Base-by-base conservation (phyloP, 441 rosid species). In the Rhodomyrtus psidioides region DNA sequence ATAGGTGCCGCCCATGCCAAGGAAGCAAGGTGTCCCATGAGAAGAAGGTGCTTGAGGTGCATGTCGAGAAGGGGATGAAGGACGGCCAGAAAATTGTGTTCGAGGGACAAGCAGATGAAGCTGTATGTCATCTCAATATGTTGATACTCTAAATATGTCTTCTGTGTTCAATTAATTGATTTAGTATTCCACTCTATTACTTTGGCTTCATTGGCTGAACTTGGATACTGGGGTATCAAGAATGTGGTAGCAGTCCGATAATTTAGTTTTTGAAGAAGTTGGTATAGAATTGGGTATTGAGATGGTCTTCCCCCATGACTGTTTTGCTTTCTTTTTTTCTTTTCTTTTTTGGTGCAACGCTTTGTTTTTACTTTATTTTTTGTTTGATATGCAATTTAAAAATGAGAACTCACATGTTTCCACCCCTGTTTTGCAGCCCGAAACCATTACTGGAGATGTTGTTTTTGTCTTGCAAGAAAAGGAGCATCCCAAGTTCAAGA, bases 51-150 rank as follows among this genome's bases (percentile, higher is more conserved):
- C 53, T 91, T 27, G 91, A 90, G 70, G 93, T 90, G 55, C 88
- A 89, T 56, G 84, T 91, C 9, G 93, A 91, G 76, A 91, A 90
- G 60, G 93, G 93, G 59, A 91, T 91, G 93, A 86, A 82, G 51
- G 83, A 88, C 82, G 88, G 87, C 51, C 90, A 91, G 59, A 89
- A 91, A 83, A 83, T 91, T 59, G 86, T 76, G 42, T 89, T 85
- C 1, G 56, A 79, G 49, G 87, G 87, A 26, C 83, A 90, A 87
- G 93, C 93, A 85, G 90, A 90, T 85, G 91, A 91, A 86, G 92
- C 93, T 6, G 86, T 84, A 60, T 54, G 83, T 30, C 83, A n/a
- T 49, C 12, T 56, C n/a, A 39, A 70, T 70, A 39, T 21, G 49
- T 70, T 70, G 49, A 70, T 39, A 70, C 39, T 70, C 49, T 39